These are phyloP conservation scores for Andrographis paniculata DNA, from an alignment of 305 asterid genomes.

Conservation along the genomic window DNA sequence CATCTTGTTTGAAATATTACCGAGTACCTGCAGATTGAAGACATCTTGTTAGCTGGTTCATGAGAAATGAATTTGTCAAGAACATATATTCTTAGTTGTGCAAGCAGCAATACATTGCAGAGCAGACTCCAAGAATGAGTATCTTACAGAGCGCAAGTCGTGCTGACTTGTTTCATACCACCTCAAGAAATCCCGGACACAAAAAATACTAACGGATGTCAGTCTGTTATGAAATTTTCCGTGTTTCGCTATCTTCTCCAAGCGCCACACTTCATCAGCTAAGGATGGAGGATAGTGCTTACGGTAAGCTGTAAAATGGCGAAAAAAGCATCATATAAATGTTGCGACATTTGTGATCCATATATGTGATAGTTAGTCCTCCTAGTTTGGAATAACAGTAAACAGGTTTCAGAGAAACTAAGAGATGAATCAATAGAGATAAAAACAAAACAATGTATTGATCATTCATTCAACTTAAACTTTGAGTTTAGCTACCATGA, in stretches of 20 bases:
- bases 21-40: constrained; percentile 42
- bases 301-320: constrained; percentile 48
- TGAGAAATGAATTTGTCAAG: not conserved
- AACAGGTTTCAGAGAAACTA: too few relatives aligned
- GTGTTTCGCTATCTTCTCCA: constrained; percentile 70
- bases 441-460: too few relatives aligned
- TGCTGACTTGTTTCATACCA: constrained; percentile 26
- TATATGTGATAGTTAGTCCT: too few relatives aligned
- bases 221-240: constrained; percentile 51
- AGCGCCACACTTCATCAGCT: constrained; percentile 73
- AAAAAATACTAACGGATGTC: constrained; percentile 21
- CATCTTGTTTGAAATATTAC: constrained; percentile 36
- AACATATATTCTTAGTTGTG: not conserved
- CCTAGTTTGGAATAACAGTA: too few relatives aligned
- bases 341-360: too few relatives aligned
- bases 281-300: constrained; percentile 67
- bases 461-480: too few relatives aligned
- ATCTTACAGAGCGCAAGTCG: constrained; percentile 51
- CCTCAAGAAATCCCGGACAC: constrained; percentile 56
- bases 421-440: too few relatives aligned
- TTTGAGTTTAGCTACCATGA: too few relatives aligned
- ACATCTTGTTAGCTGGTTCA: constrained; percentile 10
- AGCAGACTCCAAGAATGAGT: constrained; percentile 9
- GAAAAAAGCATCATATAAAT: constrained; percentile 6
- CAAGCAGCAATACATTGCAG: not conserved